Evolutionary conservation across 2,329 filamentous ascomycete genomes (phyloP).

Genomic region (Botrytis elliptica): DNA sequence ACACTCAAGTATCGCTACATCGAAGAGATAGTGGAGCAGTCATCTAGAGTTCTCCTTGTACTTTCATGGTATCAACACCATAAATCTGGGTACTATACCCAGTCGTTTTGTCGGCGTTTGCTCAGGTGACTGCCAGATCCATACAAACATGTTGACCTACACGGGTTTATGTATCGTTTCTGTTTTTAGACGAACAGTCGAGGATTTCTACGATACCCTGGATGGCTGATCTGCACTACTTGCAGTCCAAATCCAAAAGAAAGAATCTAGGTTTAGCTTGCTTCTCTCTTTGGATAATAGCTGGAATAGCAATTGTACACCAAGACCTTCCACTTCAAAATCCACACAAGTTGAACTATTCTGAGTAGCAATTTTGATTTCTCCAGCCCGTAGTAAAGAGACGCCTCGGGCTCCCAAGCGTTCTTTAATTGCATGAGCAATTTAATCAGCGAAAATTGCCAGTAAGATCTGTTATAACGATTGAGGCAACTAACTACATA

Average conservation of each 20-base stretch:
- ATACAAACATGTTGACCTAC: background rate
- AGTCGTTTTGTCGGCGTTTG: background rate
- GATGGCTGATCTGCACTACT: background rate
- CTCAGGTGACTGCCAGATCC: background rate
- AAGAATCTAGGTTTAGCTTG: background rate
- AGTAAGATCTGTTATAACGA: background rate
- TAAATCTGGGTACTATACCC: background rate
- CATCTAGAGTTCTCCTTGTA: background rate
- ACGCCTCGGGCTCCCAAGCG: background rate
- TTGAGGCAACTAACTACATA: background rate
- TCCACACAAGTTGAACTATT: background rate
- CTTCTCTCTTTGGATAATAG: background rate
- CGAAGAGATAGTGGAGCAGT: background rate
- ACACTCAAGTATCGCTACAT: background rate
- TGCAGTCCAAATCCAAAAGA: background rate
- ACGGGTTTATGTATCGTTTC: background rate
- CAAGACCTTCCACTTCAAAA: background rate
- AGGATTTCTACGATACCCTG: background rate
- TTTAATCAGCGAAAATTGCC: background rate
- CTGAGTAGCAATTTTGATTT: background rate
- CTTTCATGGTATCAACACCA: background rate
- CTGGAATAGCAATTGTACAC: background rate
- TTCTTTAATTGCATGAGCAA: background rate
- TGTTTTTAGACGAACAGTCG: background rate
- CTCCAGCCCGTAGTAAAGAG: background rate